Conservation (phyloP, 495 filamentous ascomycete species). For the Annulohypoxylon nitens region DNA sequence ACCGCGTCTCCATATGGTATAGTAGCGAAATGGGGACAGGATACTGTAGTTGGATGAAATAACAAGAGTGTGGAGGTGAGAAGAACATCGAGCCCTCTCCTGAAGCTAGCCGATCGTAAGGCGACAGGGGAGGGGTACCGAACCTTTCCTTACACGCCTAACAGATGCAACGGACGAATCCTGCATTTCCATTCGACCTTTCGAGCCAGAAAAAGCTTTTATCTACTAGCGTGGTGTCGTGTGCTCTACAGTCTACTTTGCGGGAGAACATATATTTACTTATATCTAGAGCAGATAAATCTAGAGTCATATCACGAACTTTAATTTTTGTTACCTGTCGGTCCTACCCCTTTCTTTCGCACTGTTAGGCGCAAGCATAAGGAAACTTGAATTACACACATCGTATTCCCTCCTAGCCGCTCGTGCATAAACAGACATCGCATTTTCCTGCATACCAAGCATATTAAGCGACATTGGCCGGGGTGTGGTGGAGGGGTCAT, state of each 20-base stretch:
- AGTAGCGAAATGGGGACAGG: slow-evolving; percentile 19
- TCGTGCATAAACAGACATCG: slow-evolving; percentile 25
- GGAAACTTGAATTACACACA: slow-evolving; percentile 24
- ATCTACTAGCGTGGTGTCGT: slow-evolving; percentile 32
- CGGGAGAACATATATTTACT: slow-evolving; percentile 2
- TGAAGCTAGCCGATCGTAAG: slow-evolving; percentile 33
- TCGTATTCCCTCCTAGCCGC: slow-evolving; percentile 24
- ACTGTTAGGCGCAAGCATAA: slow-evolving; percentile 19
- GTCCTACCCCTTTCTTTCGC: slow-evolving; percentile 7
- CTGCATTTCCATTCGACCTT: slow-evolving; percentile 19
- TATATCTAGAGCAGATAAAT: slow-evolving; percentile 14
- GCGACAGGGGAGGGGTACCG: slow-evolving; percentile 33
- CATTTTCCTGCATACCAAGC: slow-evolving; percentile 31
- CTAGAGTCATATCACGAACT: slow-evolving; percentile 21
- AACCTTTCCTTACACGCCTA: slow-evolving; percentile 28
- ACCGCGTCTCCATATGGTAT: not conserved
- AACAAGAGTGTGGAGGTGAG: slow-evolving; percentile 26
- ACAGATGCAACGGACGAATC: slow-evolving; percentile 36
- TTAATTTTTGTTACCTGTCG: slow-evolving; percentile 20
- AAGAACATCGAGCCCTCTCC: slow-evolving; percentile 24
- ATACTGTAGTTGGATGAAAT: slow-evolving; percentile 14
- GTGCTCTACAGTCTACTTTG: slow-evolving; percentile 20
- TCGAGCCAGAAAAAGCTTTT: slow-evolving; percentile 28
- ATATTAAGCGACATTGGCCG: slow-evolving; percentile 29
- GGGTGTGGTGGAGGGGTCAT: slow-evolving; percentile 38